A percentile compares a stretch with the other conserved stretches of the same genome.
Evolutionary conservation across 2,329 filamentous ascomycete genomes (phyloP).

Genomic region (Penicillium sp.): DNA sequence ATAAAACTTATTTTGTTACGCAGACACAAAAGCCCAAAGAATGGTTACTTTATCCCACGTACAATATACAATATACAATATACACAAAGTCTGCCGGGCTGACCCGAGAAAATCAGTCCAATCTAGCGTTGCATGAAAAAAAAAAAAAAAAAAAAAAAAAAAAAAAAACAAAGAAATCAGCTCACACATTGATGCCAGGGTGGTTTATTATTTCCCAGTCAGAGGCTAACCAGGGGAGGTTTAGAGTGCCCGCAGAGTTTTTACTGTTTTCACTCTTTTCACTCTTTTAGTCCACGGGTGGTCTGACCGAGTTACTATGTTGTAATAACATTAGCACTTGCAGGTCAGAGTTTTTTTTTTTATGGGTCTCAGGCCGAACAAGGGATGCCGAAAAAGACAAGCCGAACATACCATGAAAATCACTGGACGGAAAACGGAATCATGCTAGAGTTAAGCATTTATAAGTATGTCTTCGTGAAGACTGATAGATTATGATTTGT

Average conservation of each 20-base stretch:
- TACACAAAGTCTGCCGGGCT: background rate
- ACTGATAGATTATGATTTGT: no score
- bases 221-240: background rate
- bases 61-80: background rate
- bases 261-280: background rate
- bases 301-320: conserved; percentile 9
- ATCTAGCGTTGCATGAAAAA: background rate
- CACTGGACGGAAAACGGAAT: background rate
- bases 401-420: background rate
- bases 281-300: conserved; percentile 1
- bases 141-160: no score
- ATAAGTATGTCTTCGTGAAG: background rate
- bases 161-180: no score
- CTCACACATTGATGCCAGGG: background rate
- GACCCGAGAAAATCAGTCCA: background rate
- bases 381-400: conserved; percentile 8
- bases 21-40: background rate
- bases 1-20: background rate
- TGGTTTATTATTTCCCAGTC: background rate
- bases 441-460: background rate
- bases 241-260: background rate
- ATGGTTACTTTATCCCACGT: background rate
- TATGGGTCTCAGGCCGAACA: conserved; percentile 9
- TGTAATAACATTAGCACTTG: background rate
- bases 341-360: conserved; percentile 11